These are phyloP conservation scores for Neurospora sp. DNA, from an alignment of 2,329 filamentous ascomycete genomes.

Conservation along the genomic window DNA sequence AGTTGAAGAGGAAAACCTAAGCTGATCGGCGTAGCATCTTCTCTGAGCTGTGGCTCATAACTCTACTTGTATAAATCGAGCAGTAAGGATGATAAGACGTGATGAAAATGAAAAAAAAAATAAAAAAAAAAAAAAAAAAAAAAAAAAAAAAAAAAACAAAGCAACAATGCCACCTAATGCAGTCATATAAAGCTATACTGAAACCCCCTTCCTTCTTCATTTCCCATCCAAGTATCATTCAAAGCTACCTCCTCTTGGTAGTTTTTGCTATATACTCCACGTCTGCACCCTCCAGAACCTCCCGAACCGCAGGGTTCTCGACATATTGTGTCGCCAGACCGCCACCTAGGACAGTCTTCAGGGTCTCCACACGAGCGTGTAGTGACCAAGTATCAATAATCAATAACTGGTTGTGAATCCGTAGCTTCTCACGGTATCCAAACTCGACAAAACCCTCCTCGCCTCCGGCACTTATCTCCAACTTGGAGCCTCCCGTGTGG, in stretches of 20 bases:
- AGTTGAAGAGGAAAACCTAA: too few relatives aligned
- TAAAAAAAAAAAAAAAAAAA: too few relatives aligned
- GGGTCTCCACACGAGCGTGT: constrained; percentile 35
- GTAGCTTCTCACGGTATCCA: constrained; percentile 43
- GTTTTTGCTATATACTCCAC: constrained; percentile 18
- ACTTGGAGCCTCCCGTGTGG: constrained; percentile 31
- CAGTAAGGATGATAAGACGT: neutral
- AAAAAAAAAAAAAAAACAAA: neutral
- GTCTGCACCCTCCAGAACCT: constrained; percentile 24
- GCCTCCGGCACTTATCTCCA: constrained; percentile 31
- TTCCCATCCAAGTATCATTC: neutral
- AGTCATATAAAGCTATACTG: neutral
- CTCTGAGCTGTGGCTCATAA: neutral
- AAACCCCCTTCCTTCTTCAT: neutral
- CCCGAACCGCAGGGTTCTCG: constrained; percentile 29
- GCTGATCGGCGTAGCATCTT: neutral
- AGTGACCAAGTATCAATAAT: constrained; percentile 43
- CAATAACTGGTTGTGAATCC: constrained; percentile 34
- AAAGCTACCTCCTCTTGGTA: constrained; percentile 5
- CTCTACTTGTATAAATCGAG: neutral
- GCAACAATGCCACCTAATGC: neutral
- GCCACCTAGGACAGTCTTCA: constrained; percentile 38
- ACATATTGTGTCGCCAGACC: constrained; percentile 32
- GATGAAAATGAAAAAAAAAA: too few relatives aligned
- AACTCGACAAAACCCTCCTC: constrained; percentile 35